Percentiles rank a stretch among this genome's conserved stretches.
These are phyloP conservation scores for Boletellus ananas DNA, from an alignment of 768 basidiomycete species.

Conservation along the genomic window DNA sequence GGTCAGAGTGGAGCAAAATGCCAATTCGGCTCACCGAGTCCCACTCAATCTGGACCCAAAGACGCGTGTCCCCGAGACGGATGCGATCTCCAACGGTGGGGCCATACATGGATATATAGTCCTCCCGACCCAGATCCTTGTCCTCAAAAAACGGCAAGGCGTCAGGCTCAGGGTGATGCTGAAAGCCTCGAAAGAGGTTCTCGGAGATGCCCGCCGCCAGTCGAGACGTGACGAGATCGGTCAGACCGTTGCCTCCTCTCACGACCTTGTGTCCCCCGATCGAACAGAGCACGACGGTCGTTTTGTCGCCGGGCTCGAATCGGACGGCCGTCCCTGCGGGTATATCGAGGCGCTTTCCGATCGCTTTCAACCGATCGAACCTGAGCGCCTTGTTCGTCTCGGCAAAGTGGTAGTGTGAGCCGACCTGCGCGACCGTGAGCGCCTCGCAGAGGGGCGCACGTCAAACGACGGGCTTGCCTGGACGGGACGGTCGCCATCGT, in stretches of 20 bases:
- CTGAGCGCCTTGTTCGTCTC: slow-evolving; percentile 79
- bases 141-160: slow-evolving; percentile 48
- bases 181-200: slow-evolving; percentile 49
- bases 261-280: slow-evolving; percentile 71
- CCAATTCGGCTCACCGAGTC: slow-evolving; percentile 54
- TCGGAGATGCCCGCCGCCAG: slow-evolving; percentile 36
- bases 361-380: slow-evolving; percentile 80
- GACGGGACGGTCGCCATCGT: slow-evolving; percentile 90
- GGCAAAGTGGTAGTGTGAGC: slow-evolving; percentile 92
- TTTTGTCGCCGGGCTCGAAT: slow-evolving; percentile 90
- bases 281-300: slow-evolving; percentile 76
- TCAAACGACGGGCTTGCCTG: slow-evolving; percentile 50
- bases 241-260: slow-evolving; percentile 75
- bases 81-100: slow-evolving; percentile 91
- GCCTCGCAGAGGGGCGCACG: neutral
- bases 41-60: slow-evolving; percentile 91
- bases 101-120: slow-evolving; percentile 92
- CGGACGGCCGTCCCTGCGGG: slow-evolving; percentile 93
- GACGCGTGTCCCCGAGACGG: slow-evolving; percentile 79
- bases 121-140: slow-evolving; percentile 58
- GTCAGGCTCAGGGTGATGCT: slow-evolving; percentile 64
- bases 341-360: slow-evolving; percentile 88
- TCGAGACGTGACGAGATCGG: slow-evolving; percentile 41
- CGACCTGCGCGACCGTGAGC: slow-evolving; percentile 50
- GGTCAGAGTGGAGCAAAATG: neutral